phyloP scores from a whole-genome alignment of 768 basidiomycete species.

The Mycena kentingensis region DNA sequence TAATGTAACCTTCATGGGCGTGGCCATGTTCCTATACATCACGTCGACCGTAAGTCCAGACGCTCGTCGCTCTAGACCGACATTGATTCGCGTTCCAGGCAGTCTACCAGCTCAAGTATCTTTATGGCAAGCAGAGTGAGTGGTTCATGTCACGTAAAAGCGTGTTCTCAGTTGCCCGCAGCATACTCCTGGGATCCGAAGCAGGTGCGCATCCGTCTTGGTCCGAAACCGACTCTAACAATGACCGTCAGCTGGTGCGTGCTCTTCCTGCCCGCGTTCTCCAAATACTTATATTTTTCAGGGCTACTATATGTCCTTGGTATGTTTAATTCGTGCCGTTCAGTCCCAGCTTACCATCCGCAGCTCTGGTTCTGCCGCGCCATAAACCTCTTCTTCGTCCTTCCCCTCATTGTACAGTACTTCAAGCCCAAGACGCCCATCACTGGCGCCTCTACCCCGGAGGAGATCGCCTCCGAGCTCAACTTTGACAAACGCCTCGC shows the following conservation, averaged over 20 bases:
- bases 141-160: neutral
- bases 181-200: slow-evolving; percentile 70
- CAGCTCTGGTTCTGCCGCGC: slow-evolving; percentile 63
- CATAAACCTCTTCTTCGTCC: slow-evolving; percentile 62
- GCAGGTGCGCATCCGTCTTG: slow-evolving; percentile 45
- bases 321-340: neutral
- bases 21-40: slow-evolving; percentile 62
- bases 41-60: slow-evolving; percentile 58
- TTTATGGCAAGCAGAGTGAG: slow-evolving; percentile 64
- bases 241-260: no score
- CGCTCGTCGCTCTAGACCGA: neutral
- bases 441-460: slow-evolving; percentile 36
- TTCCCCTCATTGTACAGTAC: slow-evolving; percentile 66
- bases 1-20: slow-evolving; percentile 70
- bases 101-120: slow-evolving; percentile 72
- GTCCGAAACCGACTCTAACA: no score
- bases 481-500: slow-evolving; percentile 71
- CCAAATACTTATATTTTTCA: no score
- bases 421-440: slow-evolving; percentile 54
- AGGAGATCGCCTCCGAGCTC: slow-evolving; percentile 59
- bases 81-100: slow-evolving; percentile 42
- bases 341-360: neutral
- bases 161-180: slow-evolving; percentile 13
- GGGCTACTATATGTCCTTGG: slow-evolving; percentile 74
- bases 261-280: no score